These are phyloP conservation scores for Helenozyma baotianmanensis DNA, from an alignment of 805 yeast species.

Conservation along the genomic window DNA sequence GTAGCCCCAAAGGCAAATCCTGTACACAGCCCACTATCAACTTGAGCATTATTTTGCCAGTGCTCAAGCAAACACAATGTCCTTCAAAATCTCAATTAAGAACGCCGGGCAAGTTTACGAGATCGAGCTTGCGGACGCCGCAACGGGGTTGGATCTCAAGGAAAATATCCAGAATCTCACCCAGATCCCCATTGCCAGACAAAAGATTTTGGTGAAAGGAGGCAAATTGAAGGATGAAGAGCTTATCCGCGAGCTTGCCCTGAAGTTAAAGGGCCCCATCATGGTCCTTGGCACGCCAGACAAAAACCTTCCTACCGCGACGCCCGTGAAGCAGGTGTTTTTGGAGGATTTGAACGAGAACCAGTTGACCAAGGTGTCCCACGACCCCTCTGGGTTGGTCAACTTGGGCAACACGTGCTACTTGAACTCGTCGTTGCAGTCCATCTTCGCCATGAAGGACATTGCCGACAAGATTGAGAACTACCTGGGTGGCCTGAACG, in stretches of 20 bases:
- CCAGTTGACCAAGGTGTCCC: conserved; percentile 33
- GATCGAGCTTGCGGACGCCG: conserved; percentile 42
- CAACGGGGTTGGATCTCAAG: conserved; percentile 62
- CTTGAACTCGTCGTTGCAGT: conserved; percentile 66
- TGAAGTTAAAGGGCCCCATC: conserved; percentile 63
- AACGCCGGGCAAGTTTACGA: conserved; percentile 41
- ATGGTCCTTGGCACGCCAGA: conserved; percentile 95
- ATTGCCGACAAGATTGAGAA: conserved; percentile 23
- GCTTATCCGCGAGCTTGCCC: conserved; percentile 44
- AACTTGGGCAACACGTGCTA: conserved; percentile 79
- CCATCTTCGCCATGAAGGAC: conserved; percentile 44
- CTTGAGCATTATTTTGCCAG: too few species aligned
- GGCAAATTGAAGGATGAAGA: conserved; percentile 79
- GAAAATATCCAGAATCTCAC: conserved; percentile 67
- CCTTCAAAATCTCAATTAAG: conserved; percentile 24
- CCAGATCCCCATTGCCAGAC: conserved; percentile 81
- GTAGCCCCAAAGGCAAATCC: too few species aligned
- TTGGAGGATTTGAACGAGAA: conserved; percentile 61
- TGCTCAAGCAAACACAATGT: too few species aligned
- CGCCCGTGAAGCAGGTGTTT: conserved; percentile 52
- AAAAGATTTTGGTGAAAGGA: conserved; percentile 84
- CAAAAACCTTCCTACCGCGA: conserved; percentile 48
- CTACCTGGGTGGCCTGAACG: conserved; percentile 8
- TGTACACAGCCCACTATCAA: too few species aligned
- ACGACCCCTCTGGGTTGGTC: conserved; percentile 60